Evolutionary conservation across 495 filamentous ascomycete genomes (phyloP), one percentile per base, ranked within the genome.

Genomic region (Penicillium malachiteum): DNA sequence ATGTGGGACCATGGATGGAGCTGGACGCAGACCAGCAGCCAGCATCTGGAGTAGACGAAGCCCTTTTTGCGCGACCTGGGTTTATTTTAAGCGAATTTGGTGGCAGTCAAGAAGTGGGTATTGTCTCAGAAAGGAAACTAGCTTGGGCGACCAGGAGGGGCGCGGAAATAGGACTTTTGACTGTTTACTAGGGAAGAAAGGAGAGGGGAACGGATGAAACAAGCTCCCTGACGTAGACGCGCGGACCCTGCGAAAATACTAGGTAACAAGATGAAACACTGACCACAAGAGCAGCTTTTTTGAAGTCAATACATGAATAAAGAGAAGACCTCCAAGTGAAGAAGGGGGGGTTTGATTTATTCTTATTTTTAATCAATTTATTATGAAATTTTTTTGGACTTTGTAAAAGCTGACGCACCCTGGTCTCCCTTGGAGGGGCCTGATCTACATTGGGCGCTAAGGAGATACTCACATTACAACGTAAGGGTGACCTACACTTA

Each of bases 1-100:
- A 65, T 65, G 71, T 59, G 66, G 66, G 69, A 75, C 65, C 74
- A 75, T 77, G 59, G 60, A 68, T 57, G 50, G 53, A 56, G 56
- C 31, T 59, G 53, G 49, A 61, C 58, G 62, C 59, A 58, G 57
- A 64, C 61, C 62, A 67, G 63, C 63, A 68, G 62, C 66, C 58
- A 58, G 63, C 52, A 60, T 52, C 37, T 21, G 34, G 34, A 37
- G 45, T 37, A 38, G 38, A 34, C 35, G 41, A 49, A 45, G 44
- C 38, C 35, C 12, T 37, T 45, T 38, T 43, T 8, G 43, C 43
- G 43, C 43, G 43, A 32, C 26, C 39, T 48, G 16, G n/a, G 14
- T 46, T 14, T 46, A 21, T 35, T 46, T 46, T 7, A 10, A 31
- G 31, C 13, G 4, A 11, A 13, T 52, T 41, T 44, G 26, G 13